These are phyloP conservation scores for Pulveroboletus sp. DNA, from an alignment of 768 basidiomycete species.

Conservation along the genomic window DNA sequence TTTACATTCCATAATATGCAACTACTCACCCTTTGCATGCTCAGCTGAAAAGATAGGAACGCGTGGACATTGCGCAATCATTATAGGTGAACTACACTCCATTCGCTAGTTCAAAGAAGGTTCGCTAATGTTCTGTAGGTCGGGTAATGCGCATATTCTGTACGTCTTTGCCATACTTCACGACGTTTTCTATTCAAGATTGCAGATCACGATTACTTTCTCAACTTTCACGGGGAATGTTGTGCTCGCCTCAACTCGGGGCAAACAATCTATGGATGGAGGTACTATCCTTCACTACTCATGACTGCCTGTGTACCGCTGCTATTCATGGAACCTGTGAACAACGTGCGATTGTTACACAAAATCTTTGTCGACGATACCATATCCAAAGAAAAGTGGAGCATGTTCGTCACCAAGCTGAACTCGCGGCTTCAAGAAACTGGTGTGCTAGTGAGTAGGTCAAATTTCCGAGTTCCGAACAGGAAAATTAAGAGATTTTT, in stretches of 20 bases:
- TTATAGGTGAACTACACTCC: conserved; percentile 17
- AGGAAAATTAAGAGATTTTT: not conserved
- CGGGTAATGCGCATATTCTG: conserved; percentile 29
- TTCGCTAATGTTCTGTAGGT: conserved; percentile 14
- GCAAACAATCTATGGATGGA: conserved; percentile 29
- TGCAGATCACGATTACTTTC: conserved; percentile 32
- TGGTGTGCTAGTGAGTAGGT: conserved; percentile 44
- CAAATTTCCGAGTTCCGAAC: not conserved
- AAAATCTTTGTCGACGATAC: conserved; percentile 47
- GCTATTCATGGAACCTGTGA: conserved; percentile 47
- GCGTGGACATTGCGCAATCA: conserved; percentile 15
- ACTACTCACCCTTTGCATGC: not conserved
- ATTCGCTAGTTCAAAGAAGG: not conserved
- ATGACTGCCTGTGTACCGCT: conserved; percentile 38
- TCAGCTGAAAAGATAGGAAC: conserved; percentile 11
- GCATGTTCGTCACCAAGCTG: conserved; percentile 39
- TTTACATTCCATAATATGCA: not conserved
- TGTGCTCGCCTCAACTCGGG: conserved; percentile 38
- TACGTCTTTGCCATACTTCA: conserved; percentile 4
- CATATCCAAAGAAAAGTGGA: conserved; percentile 40
- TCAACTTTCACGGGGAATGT: conserved; percentile 43
- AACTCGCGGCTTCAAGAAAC: conserved; percentile 49
- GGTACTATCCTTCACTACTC: conserved; percentile 30
- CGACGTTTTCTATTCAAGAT: not conserved
- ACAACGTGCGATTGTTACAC: conserved; percentile 42